phyloP scores from a whole-genome alignment of 2,329 filamentous ascomycete species.

The Peltaster fructicola region DNA sequence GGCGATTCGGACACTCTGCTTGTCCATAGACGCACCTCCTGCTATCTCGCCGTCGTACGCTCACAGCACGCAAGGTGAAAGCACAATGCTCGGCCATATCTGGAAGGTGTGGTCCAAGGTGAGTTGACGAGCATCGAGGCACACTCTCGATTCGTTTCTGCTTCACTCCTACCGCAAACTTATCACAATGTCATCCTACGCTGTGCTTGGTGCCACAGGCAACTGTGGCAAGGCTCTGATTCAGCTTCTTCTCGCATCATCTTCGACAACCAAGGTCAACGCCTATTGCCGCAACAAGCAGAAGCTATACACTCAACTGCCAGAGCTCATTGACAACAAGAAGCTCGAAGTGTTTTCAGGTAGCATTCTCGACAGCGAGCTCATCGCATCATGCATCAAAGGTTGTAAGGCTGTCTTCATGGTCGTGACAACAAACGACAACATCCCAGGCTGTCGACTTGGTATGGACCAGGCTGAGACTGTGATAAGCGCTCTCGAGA shows the following conservation, averaged over 20 bases:
- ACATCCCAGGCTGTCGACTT: constrained; percentile 23
- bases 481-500: constrained; percentile 22
- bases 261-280: constrained; percentile 18
- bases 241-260: constrained; percentile 19
- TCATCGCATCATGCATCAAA: constrained; percentile 22
- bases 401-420: constrained; percentile 19
- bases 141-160: too few relatives aligned
- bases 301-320: constrained; percentile 23
- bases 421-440: constrained; percentile 4
- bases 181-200: constrained; percentile 7
- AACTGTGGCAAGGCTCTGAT: constrained; percentile 28
- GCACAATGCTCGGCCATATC: too few relatives aligned
- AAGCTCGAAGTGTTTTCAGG: constrained; percentile 26
- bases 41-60: too few relatives aligned
- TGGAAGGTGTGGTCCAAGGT: too few relatives aligned
- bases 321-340: constrained; percentile 16
- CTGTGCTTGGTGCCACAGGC: constrained; percentile 16
- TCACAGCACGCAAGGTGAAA: too few relatives aligned
- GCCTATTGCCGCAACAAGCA: constrained; percentile 28
- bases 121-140: too few relatives aligned
- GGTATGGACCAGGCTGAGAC: constrained; percentile 19
- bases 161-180: too few relatives aligned
- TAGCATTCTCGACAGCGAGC: constrained; percentile 22
- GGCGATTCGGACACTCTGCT: too few relatives aligned
- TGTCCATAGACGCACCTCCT: too few relatives aligned